Evolutionary conservation across 805 yeast genomes (phyloP), one percentile per base, ranked within the genome.

Genomic region (Pichia nakasei): DNA sequence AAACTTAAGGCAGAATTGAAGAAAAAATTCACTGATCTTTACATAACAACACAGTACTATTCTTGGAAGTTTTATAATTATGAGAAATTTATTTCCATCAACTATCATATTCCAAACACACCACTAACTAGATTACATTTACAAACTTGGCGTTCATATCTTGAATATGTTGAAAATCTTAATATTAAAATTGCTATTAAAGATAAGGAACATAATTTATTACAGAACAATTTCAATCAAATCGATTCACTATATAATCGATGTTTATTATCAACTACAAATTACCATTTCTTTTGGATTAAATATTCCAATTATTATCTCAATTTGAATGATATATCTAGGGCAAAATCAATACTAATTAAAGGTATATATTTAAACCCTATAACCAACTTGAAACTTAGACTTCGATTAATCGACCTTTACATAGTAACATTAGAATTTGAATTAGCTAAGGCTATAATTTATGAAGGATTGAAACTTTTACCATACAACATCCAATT

Each of bases 81-180:
- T 57, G 86, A 80, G 48, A 66, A 67, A 45, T 54, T 57, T 2
- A 51, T 77, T 7, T 49, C 56, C 7, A 48, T 59, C 9, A 69
- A 68, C 8, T 71, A 62, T 48, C 72, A 56, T 50, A 63, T 61
- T 22, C 65, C 69, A 1, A 54, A 60, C 67, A 3, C 47, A 37
- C 50, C 57, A 29, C 50, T 61, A 22, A 39, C 57, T 48, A 49
- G 72, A 58, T 48, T 55, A 54, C 84, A 82, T 50, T 54, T 81
- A 19, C 72, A 70, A 18, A 66, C 63, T 11, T 82, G 95, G 78
- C 74, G 70, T 42, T 58, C 65, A 24, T 86, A 82, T 57, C 52
- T 83, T 32, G 71, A 70, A 48, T 75, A 68, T 45, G 61, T 76
- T 32, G 86, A 82, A 50, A 55, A 54, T 9, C 36, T 52, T 35